Percentiles rank a stretch among this genome's conserved stretches.
Evolutionary conservation across 2,329 filamentous ascomycete genomes (phyloP).

Genomic region (Ceratocystiopsis minuta): DNA sequence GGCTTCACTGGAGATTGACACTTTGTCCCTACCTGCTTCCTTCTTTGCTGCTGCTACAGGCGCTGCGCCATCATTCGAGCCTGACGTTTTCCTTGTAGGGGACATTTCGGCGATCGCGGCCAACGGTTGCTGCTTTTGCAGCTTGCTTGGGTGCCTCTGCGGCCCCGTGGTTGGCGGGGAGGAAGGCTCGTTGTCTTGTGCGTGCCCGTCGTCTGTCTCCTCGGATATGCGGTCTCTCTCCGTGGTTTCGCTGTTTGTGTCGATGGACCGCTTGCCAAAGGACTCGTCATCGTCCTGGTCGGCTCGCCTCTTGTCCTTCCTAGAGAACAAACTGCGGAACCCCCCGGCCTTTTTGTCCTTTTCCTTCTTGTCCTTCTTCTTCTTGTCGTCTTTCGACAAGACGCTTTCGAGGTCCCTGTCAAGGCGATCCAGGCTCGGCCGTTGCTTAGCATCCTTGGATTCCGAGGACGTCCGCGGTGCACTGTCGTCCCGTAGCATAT

Average conservation of each 20-base stretch:
- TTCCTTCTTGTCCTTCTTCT: conserved; percentile 54
- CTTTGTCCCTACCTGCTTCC: no score
- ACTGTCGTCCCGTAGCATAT: conserved; percentile 69
- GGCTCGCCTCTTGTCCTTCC: conserved; percentile 41
- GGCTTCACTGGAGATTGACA: no score
- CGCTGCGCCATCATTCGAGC: neutral
- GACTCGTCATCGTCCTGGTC: conserved; percentile 41
- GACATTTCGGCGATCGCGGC: conserved; percentile 15
- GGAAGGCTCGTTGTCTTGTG: conserved; percentile 22
- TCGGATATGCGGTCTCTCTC: conserved; percentile 24
- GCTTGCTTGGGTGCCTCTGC: conserved; percentile 45
- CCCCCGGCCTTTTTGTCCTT: conserved; percentile 45
- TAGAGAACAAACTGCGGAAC: conserved; percentile 43
- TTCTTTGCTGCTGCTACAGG: no score
- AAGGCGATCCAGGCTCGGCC: conserved; percentile 55
- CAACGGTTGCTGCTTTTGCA: conserved; percentile 48
- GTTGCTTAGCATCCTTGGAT: conserved; percentile 34
- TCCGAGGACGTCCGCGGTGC: conserved; percentile 34
- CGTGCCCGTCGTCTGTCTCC: conserved; percentile 25
- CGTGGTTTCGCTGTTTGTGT: conserved; percentile 20
- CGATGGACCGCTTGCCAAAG: conserved; percentile 43
- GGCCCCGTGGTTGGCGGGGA: conserved; percentile 13
- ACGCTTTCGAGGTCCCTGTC: conserved; percentile 36
- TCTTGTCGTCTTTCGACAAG: conserved; percentile 49
- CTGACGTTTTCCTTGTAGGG: conserved; percentile 22